A percentile compares a stretch with the other conserved stretches of the same genome.
Conservation (phyloP, 805 yeast species). For the Starmerella apis region DNA sequence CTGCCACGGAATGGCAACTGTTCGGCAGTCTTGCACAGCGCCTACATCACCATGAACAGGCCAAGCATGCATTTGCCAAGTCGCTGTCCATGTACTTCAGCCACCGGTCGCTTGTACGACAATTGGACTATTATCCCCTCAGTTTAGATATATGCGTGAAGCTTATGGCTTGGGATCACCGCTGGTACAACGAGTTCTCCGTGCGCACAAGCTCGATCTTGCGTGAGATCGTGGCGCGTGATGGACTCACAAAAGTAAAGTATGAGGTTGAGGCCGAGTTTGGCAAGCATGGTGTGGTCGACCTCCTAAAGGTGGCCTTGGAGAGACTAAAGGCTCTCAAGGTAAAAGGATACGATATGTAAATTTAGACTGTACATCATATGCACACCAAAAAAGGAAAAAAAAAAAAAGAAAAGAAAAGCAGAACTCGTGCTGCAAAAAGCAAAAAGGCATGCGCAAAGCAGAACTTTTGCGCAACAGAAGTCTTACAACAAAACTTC, state of each 20-base stretch:
- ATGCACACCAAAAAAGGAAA: neutral
- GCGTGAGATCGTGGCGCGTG: slow-evolving; percentile 54
- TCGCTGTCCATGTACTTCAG: slow-evolving; percentile 70
- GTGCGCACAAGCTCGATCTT: slow-evolving; percentile 53
- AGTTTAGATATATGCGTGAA: slow-evolving; percentile 63
- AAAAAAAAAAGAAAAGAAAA: neutral
- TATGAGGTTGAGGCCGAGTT: slow-evolving; percentile 31
- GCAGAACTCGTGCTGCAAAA: too few species aligned
- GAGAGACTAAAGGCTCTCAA: slow-evolving; percentile 23
- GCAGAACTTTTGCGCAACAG: neutral
- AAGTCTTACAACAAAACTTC: too few species aligned
- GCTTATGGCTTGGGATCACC: slow-evolving; percentile 90
- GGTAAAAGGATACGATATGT: slow-evolving; percentile 26
- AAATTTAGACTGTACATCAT: neutral
- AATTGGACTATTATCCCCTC: slow-evolving; percentile 43
- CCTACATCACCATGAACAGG: slow-evolving; percentile 72
- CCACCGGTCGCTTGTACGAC: slow-evolving; percentile 62
- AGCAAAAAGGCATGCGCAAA: too few species aligned
- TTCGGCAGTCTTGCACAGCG: slow-evolving; percentile 79
- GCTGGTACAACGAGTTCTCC: slow-evolving; percentile 93
- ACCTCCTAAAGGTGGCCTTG: slow-evolving; percentile 26
- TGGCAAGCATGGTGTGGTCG: slow-evolving; percentile 28
- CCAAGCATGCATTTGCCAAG: slow-evolving; percentile 67
- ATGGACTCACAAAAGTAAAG: slow-evolving; percentile 67
- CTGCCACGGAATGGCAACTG: slow-evolving; percentile 85